Base-by-base conservation (phyloP, 208 protist species). In the Angomonas desouzai region DNA sequence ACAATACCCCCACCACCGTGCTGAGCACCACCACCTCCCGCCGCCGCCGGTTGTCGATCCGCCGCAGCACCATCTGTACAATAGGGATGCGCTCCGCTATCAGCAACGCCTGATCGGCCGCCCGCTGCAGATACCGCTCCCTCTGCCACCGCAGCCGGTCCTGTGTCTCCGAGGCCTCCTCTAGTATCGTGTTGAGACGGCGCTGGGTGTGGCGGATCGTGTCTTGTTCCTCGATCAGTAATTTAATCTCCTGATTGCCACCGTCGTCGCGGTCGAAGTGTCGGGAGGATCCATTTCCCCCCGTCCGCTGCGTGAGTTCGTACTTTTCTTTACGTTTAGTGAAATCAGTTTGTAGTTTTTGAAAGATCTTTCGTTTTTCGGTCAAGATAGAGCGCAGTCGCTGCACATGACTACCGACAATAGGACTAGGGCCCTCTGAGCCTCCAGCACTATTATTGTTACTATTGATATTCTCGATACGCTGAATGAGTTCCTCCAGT, bases 201-300 rank as follows among this genome's bases (percentile, higher is more conserved):
- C 55, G 64, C 34, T 84, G 73, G 4, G 89, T 89, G 79, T 91
- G 78, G 6, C 79, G 79, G 28, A 96, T 74, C 1, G 85, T 74
- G 3, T 81, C 43, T 62, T 93, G 84, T 78, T 96, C 89, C 51
- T 83, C 74, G 55, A 89, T 77, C 47, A 96, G 71, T 25, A 91
- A 62, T 22, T 79, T 84, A 58, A 91, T 72, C 13, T 61, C 67
- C 27, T 75, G 69, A 30, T 33, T 55, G 28, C 33, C 62, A 10
- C 65, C 59, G 18, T 40, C 57, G 2, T 68, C 57, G n/a, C 68
- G 56, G 48, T 72, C 43, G 60, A 85, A 62, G 22, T 55, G 75
- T 28, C 68, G 75, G 22, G n/a, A n/a, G n/a, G n/a, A n/a, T n/a
- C n/a, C n/a, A n/a, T n/a, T n/a, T n/a, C n/a, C n/a, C n/a, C n/a